A percentile compares a stretch with the other conserved stretches of the same genome.
Evolutionary conservation across 2,329 filamentous ascomycete genomes (phyloP).

Genomic region (Neophaeococcomyces aloes): DNA sequence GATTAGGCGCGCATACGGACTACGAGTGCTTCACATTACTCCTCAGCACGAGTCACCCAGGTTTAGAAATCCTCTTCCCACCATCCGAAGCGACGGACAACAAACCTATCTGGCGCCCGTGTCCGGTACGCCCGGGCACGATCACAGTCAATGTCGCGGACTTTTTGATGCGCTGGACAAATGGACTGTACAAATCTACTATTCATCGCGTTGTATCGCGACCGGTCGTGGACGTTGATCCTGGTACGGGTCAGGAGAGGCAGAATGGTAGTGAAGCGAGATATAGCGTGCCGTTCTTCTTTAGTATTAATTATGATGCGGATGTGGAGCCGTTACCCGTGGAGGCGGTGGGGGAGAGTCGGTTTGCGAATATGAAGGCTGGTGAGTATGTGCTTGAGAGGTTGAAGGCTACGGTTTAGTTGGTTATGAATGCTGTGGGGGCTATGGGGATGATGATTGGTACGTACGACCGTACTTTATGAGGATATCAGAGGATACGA

Average conservation of each 20-base stretch:
- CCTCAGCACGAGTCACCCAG: conserved; percentile 20
- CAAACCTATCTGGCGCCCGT: conserved; percentile 20
- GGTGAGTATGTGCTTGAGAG: conserved; percentile 22
- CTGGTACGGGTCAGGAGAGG: conserved; percentile 22
- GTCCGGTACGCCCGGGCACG: conserved; percentile 16
- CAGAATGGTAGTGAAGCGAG: conserved; percentile 1
- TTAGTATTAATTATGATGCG: conserved; percentile 14
- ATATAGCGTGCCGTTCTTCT: conserved; percentile 16
- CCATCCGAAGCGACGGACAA: conserved; percentile 14
- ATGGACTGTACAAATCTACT: conserved; percentile 41
- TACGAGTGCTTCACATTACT: conserved; percentile 42
- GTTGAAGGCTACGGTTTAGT: conserved; percentile 15
- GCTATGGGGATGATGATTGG: too few relatives aligned
- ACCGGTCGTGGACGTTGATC: conserved; percentile 34
- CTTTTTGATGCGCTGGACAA: conserved; percentile 42
- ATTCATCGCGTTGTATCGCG: conserved; percentile 41
- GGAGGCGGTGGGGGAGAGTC: conserved; percentile 13
- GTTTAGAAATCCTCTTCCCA: conserved; percentile 22
- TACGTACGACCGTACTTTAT: too few relatives aligned
- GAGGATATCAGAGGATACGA: too few relatives aligned
- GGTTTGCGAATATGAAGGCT: conserved; percentile 18
- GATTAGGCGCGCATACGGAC: conserved; percentile 25
- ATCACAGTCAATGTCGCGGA: conserved; percentile 35
- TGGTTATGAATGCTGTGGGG: too few relatives aligned
- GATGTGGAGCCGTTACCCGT: conserved; percentile 28